Percentiles rank a stretch among this genome's conserved stretches.
phyloP scores from a whole-genome alignment of 208 protist species.

The Wallacemonas sp. region DNA sequence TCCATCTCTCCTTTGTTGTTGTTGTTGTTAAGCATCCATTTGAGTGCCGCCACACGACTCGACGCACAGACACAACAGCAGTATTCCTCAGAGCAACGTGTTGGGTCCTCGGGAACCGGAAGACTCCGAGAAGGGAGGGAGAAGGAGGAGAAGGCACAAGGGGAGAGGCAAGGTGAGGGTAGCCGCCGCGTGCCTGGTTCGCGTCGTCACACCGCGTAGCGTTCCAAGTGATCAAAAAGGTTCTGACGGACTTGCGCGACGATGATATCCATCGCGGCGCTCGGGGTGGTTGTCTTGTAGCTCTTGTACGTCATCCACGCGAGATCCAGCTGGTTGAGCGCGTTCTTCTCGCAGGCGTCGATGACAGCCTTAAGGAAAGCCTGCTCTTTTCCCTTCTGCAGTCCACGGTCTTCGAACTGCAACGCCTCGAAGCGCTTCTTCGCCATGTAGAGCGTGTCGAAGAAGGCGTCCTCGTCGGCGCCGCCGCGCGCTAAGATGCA shows the following conservation, averaged over 20 bases:
- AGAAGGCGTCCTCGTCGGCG: slow-evolving; percentile 47
- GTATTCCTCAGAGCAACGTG: too few species aligned
- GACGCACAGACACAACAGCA: background rate
- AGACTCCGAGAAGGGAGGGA: slow-evolving; percentile 3
- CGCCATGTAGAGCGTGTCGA: slow-evolving; percentile 68
- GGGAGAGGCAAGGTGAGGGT: background rate
- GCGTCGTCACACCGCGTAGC: slow-evolving; percentile 25
- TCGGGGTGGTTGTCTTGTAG: slow-evolving; percentile 42
- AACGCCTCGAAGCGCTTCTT: slow-evolving; percentile 58
- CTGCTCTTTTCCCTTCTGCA: slow-evolving; percentile 79
- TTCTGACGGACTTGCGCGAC: slow-evolving; percentile 50
- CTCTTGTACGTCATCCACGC: slow-evolving; percentile 60
- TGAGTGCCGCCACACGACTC: background rate
- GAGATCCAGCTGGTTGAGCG: slow-evolving; percentile 60
- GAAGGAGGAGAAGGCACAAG: background rate
- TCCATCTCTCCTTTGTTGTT: too few species aligned
- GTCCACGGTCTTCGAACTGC: slow-evolving; percentile 61
- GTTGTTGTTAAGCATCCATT: too few species aligned
- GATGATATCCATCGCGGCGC: slow-evolving; percentile 50
- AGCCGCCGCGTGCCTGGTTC: background rate
- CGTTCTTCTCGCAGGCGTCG: slow-evolving; percentile 50
- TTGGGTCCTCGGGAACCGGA: slow-evolving; percentile 7
- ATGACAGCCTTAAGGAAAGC: slow-evolving; percentile 49
- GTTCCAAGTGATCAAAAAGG: slow-evolving; percentile 72
- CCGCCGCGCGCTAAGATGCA: slow-evolving; percentile 56